Conservation (phyloP, 495 filamentous ascomycete genomes). For the Ascodesmis nigricans region DNA sequence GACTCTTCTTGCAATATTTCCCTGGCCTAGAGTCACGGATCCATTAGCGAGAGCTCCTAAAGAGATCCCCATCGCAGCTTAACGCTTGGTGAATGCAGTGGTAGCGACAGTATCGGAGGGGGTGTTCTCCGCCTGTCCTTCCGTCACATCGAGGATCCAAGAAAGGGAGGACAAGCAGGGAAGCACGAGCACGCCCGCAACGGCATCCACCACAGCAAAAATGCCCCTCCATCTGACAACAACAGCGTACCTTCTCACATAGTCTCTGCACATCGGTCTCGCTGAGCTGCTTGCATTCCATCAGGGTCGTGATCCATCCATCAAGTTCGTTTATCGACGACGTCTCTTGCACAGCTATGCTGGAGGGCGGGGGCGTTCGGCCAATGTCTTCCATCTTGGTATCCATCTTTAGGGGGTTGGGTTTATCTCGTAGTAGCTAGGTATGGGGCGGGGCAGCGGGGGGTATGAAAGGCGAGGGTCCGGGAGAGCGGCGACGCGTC, state of each 20-base stretch:
- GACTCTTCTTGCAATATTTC: slow-evolving; percentile 94
- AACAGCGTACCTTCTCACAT: slow-evolving; percentile 72
- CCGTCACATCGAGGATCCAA: no score
- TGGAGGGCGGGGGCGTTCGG: slow-evolving; percentile 61
- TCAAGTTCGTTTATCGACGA: slow-evolving; percentile 80
- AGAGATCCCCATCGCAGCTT: not conserved
- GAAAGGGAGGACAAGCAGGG: no score
- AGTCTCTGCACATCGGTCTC: slow-evolving; percentile 88
- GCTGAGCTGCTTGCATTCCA: slow-evolving; percentile 93
- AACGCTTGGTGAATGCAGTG: no score
- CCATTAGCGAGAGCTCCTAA: not conserved
- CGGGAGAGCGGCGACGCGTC: no score
- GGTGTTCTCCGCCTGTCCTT: no score
- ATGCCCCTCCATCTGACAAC: no score
- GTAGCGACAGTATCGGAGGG: no score
- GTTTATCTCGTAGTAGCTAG: no score
- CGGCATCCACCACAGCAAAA: no score
- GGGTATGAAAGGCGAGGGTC: no score
- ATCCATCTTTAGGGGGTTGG: slow-evolving; percentile 60
- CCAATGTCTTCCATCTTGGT: slow-evolving; percentile 97
- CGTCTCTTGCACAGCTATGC: slow-evolving; percentile 52
- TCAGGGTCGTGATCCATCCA: slow-evolving; percentile 95
- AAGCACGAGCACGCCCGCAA: no score
- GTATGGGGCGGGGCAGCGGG: no score
- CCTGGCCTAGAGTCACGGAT: slow-evolving; percentile 67